Percentiles rank a stretch among this genome's conserved stretches.
These are phyloP conservation scores for Sideroxylon spinosum DNA, from an alignment of 179 eudicot species.

Conservation along the genomic window DNA sequence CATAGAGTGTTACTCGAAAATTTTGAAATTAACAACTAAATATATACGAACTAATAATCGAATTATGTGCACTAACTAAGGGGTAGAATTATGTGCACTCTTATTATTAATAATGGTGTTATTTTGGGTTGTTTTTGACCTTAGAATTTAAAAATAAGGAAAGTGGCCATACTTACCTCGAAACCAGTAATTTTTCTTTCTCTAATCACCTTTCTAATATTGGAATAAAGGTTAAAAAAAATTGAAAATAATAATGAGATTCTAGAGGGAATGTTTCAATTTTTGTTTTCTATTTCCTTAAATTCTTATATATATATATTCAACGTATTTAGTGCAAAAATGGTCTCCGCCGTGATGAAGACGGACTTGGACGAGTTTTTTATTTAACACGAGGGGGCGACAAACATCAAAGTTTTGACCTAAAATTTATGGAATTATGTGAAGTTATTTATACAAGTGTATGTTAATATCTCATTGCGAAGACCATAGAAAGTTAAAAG, in stretches of 20 bases:
- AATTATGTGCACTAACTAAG: too few species aligned
- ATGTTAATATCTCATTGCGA: neutral
- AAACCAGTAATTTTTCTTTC: neutral
- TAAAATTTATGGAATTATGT: constrained; percentile 16
- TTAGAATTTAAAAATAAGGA: too few species aligned
- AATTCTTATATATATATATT: neutral
- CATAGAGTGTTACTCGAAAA: too few species aligned
- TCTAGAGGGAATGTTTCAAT: neutral
- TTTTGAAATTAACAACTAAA: too few species aligned
- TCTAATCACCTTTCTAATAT: neutral
- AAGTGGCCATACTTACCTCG: neutral
- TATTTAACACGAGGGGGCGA: neutral
- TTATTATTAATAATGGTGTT: too few species aligned
- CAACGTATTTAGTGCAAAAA: neutral
- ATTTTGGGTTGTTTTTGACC: too few species aligned
- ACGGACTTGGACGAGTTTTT: constrained; percentile 18
- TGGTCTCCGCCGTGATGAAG: constrained; percentile 23
- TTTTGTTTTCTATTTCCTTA: neutral
- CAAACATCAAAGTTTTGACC: constrained; percentile 28
- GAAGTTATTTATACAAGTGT: neutral
- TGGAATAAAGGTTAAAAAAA: neutral
- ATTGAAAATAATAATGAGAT: neutral
- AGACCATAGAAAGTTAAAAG: neutral
- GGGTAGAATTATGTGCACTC: too few species aligned
- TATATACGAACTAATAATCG: too few species aligned